phyloP scores from a whole-genome alignment of 306 rosid species.

The Prunus mongolica region DNA sequence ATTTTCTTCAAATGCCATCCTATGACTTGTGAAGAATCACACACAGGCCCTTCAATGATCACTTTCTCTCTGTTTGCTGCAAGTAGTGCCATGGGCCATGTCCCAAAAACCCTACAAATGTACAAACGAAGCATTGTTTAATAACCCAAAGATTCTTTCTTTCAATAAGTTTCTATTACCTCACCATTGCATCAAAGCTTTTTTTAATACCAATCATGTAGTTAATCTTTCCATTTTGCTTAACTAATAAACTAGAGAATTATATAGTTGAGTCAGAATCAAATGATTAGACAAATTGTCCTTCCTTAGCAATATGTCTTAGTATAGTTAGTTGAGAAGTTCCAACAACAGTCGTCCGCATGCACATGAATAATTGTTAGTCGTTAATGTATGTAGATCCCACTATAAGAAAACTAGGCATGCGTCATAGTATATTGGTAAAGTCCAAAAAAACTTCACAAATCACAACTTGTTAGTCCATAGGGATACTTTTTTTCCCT shows the following conservation, averaged over 20 bases:
- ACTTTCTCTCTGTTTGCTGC: slow-evolving; percentile 61
- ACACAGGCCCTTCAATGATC: slow-evolving; percentile 83
- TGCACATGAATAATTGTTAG: neutral
- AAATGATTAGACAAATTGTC: neutral
- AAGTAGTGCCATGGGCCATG: slow-evolving; percentile 84
- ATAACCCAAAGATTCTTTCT: neutral
- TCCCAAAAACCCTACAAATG: slow-evolving; percentile 70
- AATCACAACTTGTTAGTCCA: neutral
- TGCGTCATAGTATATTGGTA: neutral
- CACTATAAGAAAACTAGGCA: neutral
- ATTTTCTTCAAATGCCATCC: slow-evolving; percentile 83
- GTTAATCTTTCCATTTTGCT: neutral
- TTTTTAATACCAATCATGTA: neutral
- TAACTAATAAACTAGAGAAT: neutral
- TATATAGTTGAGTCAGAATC: neutral
- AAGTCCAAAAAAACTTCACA: neutral
- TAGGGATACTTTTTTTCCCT: neutral
- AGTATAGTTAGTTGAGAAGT: neutral
- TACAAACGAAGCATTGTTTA: neutral
- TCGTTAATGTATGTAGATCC: neutral
- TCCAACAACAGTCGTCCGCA: too few relatives aligned
- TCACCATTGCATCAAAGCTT: neutral
- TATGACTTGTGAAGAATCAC: slow-evolving; percentile 82
- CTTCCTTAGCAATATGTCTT: neutral
- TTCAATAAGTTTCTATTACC: neutral